Percentiles rank a stretch among this genome's conserved stretches.
These are phyloP conservation scores for Aureobasidium lini DNA, from an alignment of 2,329 filamentous ascomycete genomes.

Conservation along the genomic window DNA sequence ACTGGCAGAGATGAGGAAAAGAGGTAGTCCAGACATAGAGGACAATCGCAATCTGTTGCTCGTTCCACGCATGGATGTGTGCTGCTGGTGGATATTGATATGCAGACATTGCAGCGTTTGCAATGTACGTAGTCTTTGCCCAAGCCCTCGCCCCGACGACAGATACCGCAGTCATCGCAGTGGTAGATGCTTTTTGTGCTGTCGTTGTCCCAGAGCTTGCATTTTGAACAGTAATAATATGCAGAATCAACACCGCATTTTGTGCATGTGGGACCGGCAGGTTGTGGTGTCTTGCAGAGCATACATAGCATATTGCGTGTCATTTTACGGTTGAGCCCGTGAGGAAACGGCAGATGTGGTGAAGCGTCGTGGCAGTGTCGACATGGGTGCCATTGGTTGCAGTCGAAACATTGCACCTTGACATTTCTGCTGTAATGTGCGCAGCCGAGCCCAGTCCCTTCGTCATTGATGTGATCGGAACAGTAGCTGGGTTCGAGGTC, in stretches of 20 bases:
- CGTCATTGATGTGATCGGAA: slow-evolving; percentile 37
- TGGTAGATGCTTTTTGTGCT: slow-evolving; percentile 89
- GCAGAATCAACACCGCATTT: slow-evolving; percentile 71
- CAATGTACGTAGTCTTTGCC: slow-evolving; percentile 98
- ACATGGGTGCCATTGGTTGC: slow-evolving; percentile 88
- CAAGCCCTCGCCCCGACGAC: slow-evolving; percentile 78
- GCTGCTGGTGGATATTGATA: slow-evolving; percentile 75
- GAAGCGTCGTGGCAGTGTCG: slow-evolving; percentile 92
- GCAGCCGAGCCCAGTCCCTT: slow-evolving; percentile 61
- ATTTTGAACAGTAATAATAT: slow-evolving; percentile 87
- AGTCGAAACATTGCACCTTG: slow-evolving; percentile 87
- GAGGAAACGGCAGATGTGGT: slow-evolving; percentile 43
- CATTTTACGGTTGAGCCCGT: slow-evolving; percentile 64
- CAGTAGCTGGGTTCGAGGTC: slow-evolving; percentile 30
- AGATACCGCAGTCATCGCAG: slow-evolving; percentile 92
- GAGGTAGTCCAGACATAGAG: slow-evolving; percentile 93
- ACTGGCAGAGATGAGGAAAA: slow-evolving; percentile 85
- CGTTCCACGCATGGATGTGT: slow-evolving; percentile 92
- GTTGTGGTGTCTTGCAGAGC: slow-evolving; percentile 81
- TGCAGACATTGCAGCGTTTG: slow-evolving; percentile 94
- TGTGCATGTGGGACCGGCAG: slow-evolving; percentile 68
- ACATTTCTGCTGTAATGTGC: slow-evolving; percentile 92
- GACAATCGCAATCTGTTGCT: slow-evolving; percentile 90
- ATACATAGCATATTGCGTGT: slow-evolving; percentile 98
- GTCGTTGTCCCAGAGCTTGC: slow-evolving; percentile 96